Evolutionary conservation across 148 eudicot species (phyloP), one percentile per base, ranked within the genome.

Genomic region (Chenopodium formosanum): DNA sequence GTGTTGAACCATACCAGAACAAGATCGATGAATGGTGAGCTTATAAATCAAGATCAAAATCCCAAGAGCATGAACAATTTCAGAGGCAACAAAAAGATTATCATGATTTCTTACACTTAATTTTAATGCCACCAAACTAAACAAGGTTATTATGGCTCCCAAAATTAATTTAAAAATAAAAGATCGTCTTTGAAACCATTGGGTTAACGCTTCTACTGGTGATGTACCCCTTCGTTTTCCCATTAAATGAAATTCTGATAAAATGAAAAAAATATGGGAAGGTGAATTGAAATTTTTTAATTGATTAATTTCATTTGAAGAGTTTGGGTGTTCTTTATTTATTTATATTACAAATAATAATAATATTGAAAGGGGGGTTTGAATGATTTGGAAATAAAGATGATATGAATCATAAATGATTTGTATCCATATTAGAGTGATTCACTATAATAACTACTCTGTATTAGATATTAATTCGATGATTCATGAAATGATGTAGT

Each of bases 81-180:
- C 98, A n/a, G 96, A 84, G 3, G 88, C 93, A 67, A 95, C 76
- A 80, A 88, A 95, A 78, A 95, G 92, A 69, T 90, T 91, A 58
- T 83, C 81, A 20, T 69, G 84, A 40, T 91, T 80, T 72, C 53
- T 86, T 9, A 91, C 83, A 5, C 86, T 37, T 1, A 87, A 37
- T 79, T 83, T 92, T 7, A 95, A 86, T 17, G 81, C 90, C 5
- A 93, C 86, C 52, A 95, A 83, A 0, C 86, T 75, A 31, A 47
- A 76, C 16, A 95, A 44, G 32, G 81, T 86, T 9, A 64, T 4
- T 4, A 86, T 53, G 0, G 82, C 81, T 1, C 85, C 97, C 78
- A 95, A 75, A 23, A 87, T 69, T 1, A 85, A 82, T 81, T 90
- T 91, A 62, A 89, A 91, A 82, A 80, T 92, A 80, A 85, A 81